Base-by-base conservation (phyloP, 768 basidiomycete genomes). In the Russula sp. region DNA sequence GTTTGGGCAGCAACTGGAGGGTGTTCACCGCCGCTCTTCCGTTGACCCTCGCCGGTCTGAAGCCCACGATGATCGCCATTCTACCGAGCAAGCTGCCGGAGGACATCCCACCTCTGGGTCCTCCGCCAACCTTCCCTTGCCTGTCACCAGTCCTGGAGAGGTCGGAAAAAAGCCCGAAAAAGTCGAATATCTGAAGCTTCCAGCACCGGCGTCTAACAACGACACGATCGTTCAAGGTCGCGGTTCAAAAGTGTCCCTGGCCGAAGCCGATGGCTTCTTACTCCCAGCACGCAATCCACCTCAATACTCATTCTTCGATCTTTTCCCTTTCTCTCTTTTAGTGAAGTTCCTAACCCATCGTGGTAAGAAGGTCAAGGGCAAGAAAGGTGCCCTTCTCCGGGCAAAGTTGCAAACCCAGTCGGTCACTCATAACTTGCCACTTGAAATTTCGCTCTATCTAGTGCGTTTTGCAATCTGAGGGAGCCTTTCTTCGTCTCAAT, bases 291-390 rank as follows among this genome's bases (percentile, higher is more conserved):
- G 72, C 47, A 76, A 77, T 70, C 85, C 87, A 4, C 85, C 86
- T 1, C 79, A 79, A 69, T 84, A 81, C 65, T 75, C 79, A 56
- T 39, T 84, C 41, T 81, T 86, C 60, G 86, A 88, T 68, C 63
- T 87, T 8, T 88, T 86, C 73, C 86, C 87, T 18, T 85, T 88
- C 71, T 86, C 87, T 35, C 71, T 87, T 7, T 67, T 85, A 29
- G 79, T 84, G 5, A 67, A 72, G 36, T 71, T 70, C 43, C 70
- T 87, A 41, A 75, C 78, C 8, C 75, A 77, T 63, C 70, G 73
- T 11, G 84, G 85, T 0, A 75, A 71, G 58, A 73, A 80, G 16
- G 67, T 86, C 29, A 80, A 80, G 64, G 86, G 86, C n/a, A 85
- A 81, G 72, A 85, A 80, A 67, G 85, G 81, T 0, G 82, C 83